Evolutionary conservation across 2,329 filamentous ascomycete genomes (phyloP).

Genomic region (Paraphaeosphaeria minitans): DNA sequence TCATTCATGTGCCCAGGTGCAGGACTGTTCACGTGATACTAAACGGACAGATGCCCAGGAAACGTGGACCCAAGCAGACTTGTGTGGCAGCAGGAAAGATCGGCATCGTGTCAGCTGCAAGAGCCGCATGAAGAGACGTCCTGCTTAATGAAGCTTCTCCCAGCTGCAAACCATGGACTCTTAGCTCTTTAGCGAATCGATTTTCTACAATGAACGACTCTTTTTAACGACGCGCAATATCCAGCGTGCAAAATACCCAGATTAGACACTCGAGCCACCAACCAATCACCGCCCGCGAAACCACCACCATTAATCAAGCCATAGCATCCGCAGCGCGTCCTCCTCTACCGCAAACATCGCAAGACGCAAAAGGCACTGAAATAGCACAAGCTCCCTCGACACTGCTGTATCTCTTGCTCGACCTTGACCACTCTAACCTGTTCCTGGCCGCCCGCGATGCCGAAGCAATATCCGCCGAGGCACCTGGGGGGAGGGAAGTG

Average conservation of each 20-base stretch:
- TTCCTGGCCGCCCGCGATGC: slow-evolving; percentile 2
- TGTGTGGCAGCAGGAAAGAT: not conserved
- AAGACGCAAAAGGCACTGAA: slow-evolving; percentile 13
- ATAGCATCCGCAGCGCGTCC: slow-evolving; percentile 22
- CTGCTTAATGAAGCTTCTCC: not conserved
- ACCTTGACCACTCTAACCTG: slow-evolving; percentile 14
- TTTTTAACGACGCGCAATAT: slow-evolving; percentile 15
- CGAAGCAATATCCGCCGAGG: slow-evolving; percentile 3
- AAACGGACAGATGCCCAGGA: not conserved
- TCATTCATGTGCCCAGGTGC: not conserved
- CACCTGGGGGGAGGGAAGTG: not conserved
- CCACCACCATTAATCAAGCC: slow-evolving; percentile 22
- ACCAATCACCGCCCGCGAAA: slow-evolving; percentile 25
- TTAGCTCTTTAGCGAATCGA: not conserved
- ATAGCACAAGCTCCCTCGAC: slow-evolving; percentile 15
- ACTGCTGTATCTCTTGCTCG: slow-evolving; percentile 10
- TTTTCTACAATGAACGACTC: not conserved
- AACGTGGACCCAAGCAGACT: not conserved
- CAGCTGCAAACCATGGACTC: not conserved
- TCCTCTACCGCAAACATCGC: slow-evolving; percentile 15
- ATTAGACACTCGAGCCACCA: slow-evolving; percentile 21
- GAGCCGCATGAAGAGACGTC: not conserved
- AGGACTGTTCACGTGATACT: not conserved
- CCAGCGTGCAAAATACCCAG: slow-evolving; percentile 20
- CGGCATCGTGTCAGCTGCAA: not conserved